phyloP scores from a whole-genome alignment of 1,284 basidiomycete genomes.

The Hypsizygus ulmarius region DNA sequence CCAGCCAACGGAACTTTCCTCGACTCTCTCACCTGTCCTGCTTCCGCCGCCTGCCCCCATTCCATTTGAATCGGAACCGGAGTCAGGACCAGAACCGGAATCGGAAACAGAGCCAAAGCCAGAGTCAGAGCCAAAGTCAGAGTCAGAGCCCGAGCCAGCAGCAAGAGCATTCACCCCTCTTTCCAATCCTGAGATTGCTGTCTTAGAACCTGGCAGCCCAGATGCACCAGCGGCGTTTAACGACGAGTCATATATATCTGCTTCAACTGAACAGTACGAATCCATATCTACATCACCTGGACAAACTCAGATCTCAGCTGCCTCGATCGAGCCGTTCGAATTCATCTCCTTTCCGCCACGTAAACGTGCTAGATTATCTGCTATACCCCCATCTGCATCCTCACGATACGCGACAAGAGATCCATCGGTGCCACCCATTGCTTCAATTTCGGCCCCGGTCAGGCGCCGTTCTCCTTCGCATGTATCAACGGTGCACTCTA shows the following conservation, averaged over 20 bases:
- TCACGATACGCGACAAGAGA: slow-evolving; percentile 14
- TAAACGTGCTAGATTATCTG: slow-evolving; percentile 21
- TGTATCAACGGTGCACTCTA: slow-evolving; percentile 17
- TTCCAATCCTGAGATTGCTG: slow-evolving; percentile 23
- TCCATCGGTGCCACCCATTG: slow-evolving; percentile 26
- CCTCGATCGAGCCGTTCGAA: slow-evolving; percentile 3
- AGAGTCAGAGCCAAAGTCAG: not conserved
- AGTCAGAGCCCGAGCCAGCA: not conserved
- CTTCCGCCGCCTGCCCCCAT: not conserved
- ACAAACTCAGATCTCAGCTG: not conserved
- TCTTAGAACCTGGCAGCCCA: slow-evolving; percentile 14
- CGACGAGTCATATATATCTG: slow-evolving; percentile 5
- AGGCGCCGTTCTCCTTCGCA: slow-evolving; percentile 19
- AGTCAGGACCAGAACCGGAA: not conserved
- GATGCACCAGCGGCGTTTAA: slow-evolving; percentile 5
- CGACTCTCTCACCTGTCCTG: not conserved
- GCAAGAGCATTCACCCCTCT: slow-evolving; percentile 21
- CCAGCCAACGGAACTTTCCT: not conserved
- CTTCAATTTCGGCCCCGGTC: slow-evolving; percentile 21
- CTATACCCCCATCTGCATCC: slow-evolving; percentile 4
- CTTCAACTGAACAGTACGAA: not conserved
- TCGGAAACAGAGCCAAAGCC: not conserved
- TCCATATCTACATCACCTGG: slow-evolving; percentile 7
- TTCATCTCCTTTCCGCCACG: slow-evolving; percentile 7
- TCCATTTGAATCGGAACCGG: not conserved